Base-by-base conservation (phyloP, 2,329 filamentous ascomycete species). In the Exophiala sideris region DNA sequence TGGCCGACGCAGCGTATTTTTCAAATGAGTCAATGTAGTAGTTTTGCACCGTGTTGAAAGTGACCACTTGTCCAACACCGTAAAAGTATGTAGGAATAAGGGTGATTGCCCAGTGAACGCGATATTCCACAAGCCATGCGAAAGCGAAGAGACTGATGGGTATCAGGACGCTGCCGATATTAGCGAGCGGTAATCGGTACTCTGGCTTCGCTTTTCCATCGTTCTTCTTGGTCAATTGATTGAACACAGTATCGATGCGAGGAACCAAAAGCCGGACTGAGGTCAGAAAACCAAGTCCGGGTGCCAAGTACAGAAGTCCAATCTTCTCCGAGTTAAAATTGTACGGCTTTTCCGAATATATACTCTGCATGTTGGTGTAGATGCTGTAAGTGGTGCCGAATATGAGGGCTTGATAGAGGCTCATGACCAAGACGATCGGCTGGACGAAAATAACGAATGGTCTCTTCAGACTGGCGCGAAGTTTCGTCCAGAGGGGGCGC, bases 371-470 rank as follows among this genome's bases (percentile, higher is more conserved):
- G 5, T 79, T 85, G 0, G 80, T 79, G 0, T 86, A 74, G 11
- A 82, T 72, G 42, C 85, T 76, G 50, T 84, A 85, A 39, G 83
- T 73, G 1, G 82, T 65, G 0, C 82, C 82, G 56, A 84, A 84
- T 6, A 79, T 67, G 48, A 81, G 78, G 0, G 76, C 82, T 47
- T 76, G 75, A 49, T 82, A 76, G 2, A 78, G 21, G 0, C 79
- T 72, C 0, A 78, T 64, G 10, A 78, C 70, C 59, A 82, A 78
- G n/a, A 85, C 74, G 48, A 84, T 82, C 5, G 80, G 80, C 48
- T 84, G 80, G 3, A 77, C 79, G 1, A 61, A 61, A 0, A 85
- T 68, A 0, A 85, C 69, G 0, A 83, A 68, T 0, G 83, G 82
- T 1, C 83, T 73, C 5, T 75, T 70, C 32, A 84, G 58, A 4